Evolutionary conservation across 2,329 filamentous ascomycete genomes (phyloP), one percentile per base, ranked within the genome.

Genomic region (Alternaria triticina): DNA sequence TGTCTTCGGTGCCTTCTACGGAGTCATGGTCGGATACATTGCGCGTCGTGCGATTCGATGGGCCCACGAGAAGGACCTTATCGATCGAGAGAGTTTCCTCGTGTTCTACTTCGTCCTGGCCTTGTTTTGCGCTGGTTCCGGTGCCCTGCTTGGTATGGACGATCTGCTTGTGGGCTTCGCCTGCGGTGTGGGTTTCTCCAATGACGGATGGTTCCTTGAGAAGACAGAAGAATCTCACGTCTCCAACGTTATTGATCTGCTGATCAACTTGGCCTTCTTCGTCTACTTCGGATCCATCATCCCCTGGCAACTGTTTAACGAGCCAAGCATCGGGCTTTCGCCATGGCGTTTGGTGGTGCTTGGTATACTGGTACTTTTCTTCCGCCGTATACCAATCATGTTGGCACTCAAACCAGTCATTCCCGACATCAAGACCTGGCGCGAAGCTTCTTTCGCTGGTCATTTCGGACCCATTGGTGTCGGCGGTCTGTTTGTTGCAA

Each of bases 221-320:
- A 97, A 97, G 85, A 99, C 96, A 0, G 96, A 99, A 78, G 96
- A 99, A 80, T 95, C 96, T 0, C 96, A 98, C 79, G 96, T 99
- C 10, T 98, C 95, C 79, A 98, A 99, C 88, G 96, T 99, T 78
- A 99, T 99, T 76, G 96, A 99, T 84, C 82, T 99, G 79, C 84
- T 99, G 65, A 90, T 99, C 83, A 99, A 99, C 81, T 87, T 99
- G 89, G 88, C 95, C 3, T 99, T 98, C 81, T 99, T 99, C 80
- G 96, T 99, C 71, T 99, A 96, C 79, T 91, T 99, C 68, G 96
- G 96, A 57, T 93, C 96, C 57, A 97, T 99, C 79, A 96, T 99
- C 65, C 96, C 96, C 1, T 99, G 96, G 96, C 88, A 91, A 72
- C 90, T 93, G 78, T 99, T 90, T 86, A 97, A 98, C 83, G 85